These are phyloP conservation scores for Talaromyces thailandensis DNA, from an alignment of 495 filamentous ascomycete genomes.

Conservation along the genomic window DNA sequence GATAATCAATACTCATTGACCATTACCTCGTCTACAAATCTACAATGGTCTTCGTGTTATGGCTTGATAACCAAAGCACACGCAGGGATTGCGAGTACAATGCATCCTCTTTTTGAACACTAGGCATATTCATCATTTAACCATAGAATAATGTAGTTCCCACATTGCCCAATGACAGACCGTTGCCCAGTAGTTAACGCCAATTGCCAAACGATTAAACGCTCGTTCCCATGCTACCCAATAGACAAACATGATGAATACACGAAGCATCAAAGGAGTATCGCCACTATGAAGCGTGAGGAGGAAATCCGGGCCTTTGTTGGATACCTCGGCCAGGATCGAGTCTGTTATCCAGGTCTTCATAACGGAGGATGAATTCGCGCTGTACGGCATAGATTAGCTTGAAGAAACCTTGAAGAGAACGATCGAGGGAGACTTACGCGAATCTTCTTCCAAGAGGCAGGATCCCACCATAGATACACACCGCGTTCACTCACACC, in stretches of 20 bases:
- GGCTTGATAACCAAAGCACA: neutral
- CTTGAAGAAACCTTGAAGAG: constrained; percentile 1
- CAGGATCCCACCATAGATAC: constrained; percentile 84
- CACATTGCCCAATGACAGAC: constrained; percentile 6
- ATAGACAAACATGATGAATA: constrained; percentile 5
- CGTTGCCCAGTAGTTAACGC: constrained; percentile 2
- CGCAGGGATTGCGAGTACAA: neutral
- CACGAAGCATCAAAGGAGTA: neutral
- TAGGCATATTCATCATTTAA: constrained; percentile 2
- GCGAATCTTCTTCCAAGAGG: constrained; percentile 71
- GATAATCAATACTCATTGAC: too few relatives aligned
- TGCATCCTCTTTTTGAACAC: neutral
- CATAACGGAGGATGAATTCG: constrained; percentile 71
- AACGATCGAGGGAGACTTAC: constrained; percentile 36
- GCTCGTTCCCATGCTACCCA: constrained; percentile 7
- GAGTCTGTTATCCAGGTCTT: constrained; percentile 58
- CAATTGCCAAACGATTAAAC: constrained; percentile 1
- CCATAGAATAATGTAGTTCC: constrained; percentile 4
- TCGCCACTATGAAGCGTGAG: constrained; percentile 27
- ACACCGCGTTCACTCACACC: constrained; percentile 71
- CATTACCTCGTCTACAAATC: neutral
- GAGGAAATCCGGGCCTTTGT: constrained; percentile 28
- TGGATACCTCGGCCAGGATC: constrained; percentile 28
- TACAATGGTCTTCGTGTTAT: neutral
- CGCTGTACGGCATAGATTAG: constrained; percentile 37